Conservation (phyloP, 1,139 yeast genomes). For the Geotrichum candidum region DNA sequence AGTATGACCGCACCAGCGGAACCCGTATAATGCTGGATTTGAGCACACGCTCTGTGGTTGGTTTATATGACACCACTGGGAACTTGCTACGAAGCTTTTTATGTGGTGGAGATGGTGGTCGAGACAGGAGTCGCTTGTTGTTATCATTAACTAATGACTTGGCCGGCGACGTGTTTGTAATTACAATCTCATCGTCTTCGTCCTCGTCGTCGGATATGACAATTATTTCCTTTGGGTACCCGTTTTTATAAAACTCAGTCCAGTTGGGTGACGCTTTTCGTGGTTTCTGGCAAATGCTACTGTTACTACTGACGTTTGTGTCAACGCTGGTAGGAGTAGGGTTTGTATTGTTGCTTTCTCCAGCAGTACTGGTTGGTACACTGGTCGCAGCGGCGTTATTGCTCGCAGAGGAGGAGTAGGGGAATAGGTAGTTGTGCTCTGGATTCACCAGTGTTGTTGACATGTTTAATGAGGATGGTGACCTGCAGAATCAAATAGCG, state of each 20-base stretch:
- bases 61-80: background rate
- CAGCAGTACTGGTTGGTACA: background rate
- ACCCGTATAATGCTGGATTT: slow-evolving; percentile 7
- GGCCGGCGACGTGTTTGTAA: slow-evolving; percentile 6
- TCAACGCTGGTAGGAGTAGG: slow-evolving; percentile 5
- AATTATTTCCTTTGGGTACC: slow-evolving; percentile 34
- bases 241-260: slow-evolving; percentile 33
- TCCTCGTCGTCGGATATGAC: slow-evolving; percentile 32
- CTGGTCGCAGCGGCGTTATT: slow-evolving; percentile 2
- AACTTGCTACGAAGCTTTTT: background rate
- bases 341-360: background rate
- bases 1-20: slow-evolving; percentile 1
- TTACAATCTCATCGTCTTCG: slow-evolving; percentile 18
- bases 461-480: slow-evolving; percentile 4
- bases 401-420: slow-evolving; percentile 1
- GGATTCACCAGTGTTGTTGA: slow-evolving; percentile 9
- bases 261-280: slow-evolving; percentile 24
- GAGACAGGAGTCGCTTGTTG: background rate
- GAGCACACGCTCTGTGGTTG: background rate
- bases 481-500: slow-evolving; percentile 5
- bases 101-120: background rate
- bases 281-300: background rate
- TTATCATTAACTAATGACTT: background rate
- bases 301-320: slow-evolving; percentile 3
- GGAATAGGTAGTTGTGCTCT: slow-evolving; percentile 6